These are phyloP conservation scores for Eucalyptus curtisii DNA, from an alignment of 345 rosid genomes.

Conservation along the genomic window DNA sequence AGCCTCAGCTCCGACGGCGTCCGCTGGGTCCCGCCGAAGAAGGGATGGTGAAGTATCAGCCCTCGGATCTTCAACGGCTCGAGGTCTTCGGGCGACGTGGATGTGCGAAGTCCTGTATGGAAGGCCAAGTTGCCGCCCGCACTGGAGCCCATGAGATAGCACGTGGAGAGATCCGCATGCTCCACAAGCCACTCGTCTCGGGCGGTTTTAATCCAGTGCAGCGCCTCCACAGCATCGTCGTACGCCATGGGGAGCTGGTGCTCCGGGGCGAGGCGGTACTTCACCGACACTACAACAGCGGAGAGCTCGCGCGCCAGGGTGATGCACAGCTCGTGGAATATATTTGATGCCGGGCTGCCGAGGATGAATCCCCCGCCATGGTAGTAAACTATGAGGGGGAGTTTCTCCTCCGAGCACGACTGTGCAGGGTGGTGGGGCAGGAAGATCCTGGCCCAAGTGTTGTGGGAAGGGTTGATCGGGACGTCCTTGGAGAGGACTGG, in stretches of 20 bases:
- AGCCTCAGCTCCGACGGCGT: slow-evolving; percentile 29
- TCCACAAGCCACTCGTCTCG: slow-evolving; percentile 22
- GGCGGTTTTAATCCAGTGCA: slow-evolving; percentile 17
- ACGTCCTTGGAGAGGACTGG: slow-evolving; percentile 21
- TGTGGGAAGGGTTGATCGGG: slow-evolving; percentile 8
- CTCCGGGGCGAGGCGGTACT: slow-evolving; percentile 57
- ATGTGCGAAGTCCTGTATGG: slow-evolving; percentile 25
- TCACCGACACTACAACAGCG: slow-evolving; percentile 28
- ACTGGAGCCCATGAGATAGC: slow-evolving; percentile 41
- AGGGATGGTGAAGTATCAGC: slow-evolving; percentile 42
- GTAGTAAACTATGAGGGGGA: slow-evolving; percentile 50
- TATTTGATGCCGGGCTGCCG: slow-evolving; percentile 1
- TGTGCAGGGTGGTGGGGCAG: slow-evolving; percentile 1
- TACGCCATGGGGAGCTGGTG: slow-evolving; percentile 55
- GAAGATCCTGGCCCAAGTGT: slow-evolving; percentile 19
- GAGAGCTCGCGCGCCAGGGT: slow-evolving; percentile 11
- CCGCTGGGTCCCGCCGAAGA: slow-evolving; percentile 45
- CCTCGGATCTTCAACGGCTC: slow-evolving; percentile 46
- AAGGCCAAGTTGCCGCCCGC: slow-evolving; percentile 56
- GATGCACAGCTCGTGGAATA: slow-evolving; percentile 21
- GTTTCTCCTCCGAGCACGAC: not conserved
- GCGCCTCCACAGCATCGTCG: slow-evolving; percentile 40
- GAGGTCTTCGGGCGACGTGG: not conserved
- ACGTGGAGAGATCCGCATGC: slow-evolving; percentile 18
- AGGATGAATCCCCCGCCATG: slow-evolving; percentile 60